phyloP scores from a whole-genome alignment of 2,329 filamentous ascomycete genomes.

The Talaromyces sp. region DNA sequence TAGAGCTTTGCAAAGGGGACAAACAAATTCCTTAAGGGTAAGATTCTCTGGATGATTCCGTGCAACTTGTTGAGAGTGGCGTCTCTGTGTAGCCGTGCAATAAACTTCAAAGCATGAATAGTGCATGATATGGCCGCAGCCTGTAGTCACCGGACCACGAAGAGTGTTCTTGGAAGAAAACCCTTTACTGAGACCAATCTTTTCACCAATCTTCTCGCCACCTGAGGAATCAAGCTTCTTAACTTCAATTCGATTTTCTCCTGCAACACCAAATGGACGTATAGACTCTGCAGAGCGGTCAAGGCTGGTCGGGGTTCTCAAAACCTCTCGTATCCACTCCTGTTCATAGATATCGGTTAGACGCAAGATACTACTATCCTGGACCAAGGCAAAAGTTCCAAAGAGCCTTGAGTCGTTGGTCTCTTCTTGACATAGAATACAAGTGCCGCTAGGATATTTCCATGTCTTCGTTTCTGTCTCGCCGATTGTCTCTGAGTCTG shows the following conservation, averaged over 20 bases:
- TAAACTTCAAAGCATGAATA: slow-evolving; percentile 93
- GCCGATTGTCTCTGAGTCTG: slow-evolving; percentile 44
- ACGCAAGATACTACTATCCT: slow-evolving; percentile 76
- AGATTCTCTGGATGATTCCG: slow-evolving; percentile 85
- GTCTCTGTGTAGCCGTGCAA: slow-evolving; percentile 71
- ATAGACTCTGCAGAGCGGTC: slow-evolving; percentile 78
- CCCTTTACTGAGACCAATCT: slow-evolving; percentile 81
- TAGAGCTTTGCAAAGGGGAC: slow-evolving; percentile 90
- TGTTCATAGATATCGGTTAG: slow-evolving; percentile 77
- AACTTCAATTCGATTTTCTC: slow-evolving; percentile 73
- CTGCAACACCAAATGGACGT: slow-evolving; percentile 84
- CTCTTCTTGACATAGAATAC: slow-evolving; percentile 94
- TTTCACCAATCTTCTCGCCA: slow-evolving; percentile 63
- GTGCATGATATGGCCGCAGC: slow-evolving; percentile 98
- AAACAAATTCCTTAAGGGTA: slow-evolving; percentile 81
- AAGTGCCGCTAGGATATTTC: slow-evolving; percentile 89
- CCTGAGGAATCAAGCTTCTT: slow-evolving; percentile 71
- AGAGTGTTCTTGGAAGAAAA: slow-evolving; percentile 65
- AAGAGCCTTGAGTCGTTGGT: slow-evolving; percentile 84
- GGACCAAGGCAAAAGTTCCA: slow-evolving; percentile 86
- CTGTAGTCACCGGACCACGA: slow-evolving; percentile 75
- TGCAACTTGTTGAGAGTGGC: slow-evolving; percentile 88
- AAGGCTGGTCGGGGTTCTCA: slow-evolving; percentile 70
- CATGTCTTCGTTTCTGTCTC: slow-evolving; percentile 66
- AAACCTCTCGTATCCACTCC: slow-evolving; percentile 78